Conservation (phyloP, 192 early-diverging fungal species). For the Coemansia sp. region DNA sequence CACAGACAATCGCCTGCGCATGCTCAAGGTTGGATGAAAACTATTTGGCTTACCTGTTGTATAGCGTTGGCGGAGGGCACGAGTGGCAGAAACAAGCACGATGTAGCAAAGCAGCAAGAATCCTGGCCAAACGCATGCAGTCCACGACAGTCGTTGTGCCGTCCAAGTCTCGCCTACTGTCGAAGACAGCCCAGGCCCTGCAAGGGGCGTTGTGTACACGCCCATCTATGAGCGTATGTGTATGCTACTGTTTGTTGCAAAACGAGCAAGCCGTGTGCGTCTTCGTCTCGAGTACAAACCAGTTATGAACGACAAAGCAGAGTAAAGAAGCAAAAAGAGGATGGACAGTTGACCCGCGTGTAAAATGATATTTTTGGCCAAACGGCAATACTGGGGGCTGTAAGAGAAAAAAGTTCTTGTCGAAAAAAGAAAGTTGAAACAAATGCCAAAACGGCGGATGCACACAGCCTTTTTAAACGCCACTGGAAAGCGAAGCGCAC, state of each 20-base stretch:
- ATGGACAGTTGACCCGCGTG: too few relatives aligned
- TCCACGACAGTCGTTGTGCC: conserved; percentile 6
- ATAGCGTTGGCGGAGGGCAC: conserved; percentile 7
- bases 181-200: background rate
- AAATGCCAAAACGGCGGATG: too few relatives aligned
- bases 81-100: background rate
- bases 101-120: conserved; percentile 25
- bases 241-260: background rate
- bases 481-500: too few relatives aligned
- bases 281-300: too few relatives aligned
- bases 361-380: too few relatives aligned
- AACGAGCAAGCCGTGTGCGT: background rate
- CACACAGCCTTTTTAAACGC: too few relatives aligned
- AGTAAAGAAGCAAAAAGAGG: too few relatives aligned
- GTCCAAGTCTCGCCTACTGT: background rate
- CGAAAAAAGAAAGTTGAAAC: too few relatives aligned
- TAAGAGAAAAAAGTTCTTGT: too few relatives aligned
- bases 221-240: background rate
- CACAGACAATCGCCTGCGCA: conserved; percentile 2
- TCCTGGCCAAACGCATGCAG: conserved; percentile 29
- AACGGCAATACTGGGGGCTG: too few relatives aligned
- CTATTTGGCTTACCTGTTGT: conserved; percentile 4
- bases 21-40: background rate
- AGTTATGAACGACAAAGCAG: too few relatives aligned
- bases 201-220: background rate